Evolutionary conservation across 2,329 filamentous ascomycete genomes (phyloP).

Genomic region (Curvularia sp.): DNA sequence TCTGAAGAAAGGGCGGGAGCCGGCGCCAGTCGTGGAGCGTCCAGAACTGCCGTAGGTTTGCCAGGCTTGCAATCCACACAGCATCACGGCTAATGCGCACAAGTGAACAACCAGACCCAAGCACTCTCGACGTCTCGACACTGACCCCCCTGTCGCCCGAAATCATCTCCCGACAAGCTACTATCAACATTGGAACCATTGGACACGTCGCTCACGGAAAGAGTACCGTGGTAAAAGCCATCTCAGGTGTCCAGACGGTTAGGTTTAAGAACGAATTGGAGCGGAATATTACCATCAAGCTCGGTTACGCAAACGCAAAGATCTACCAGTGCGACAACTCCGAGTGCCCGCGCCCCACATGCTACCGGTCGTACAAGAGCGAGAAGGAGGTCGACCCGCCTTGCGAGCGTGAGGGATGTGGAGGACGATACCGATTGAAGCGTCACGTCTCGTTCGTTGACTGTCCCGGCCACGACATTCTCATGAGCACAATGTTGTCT

Average conservation of each 20-base stretch:
- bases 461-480: slow-evolving; percentile 99
- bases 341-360: slow-evolving; percentile 90
- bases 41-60: slow-evolving; percentile 67
- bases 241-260: slow-evolving; percentile 98
- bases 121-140: slow-evolving; percentile 80
- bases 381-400: slow-evolving; percentile 98
- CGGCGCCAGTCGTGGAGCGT: slow-evolving; percentile 63
- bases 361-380: slow-evolving; percentile 97
- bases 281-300: slow-evolving; percentile 99
- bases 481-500: slow-evolving; percentile 99
- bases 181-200: slow-evolving; percentile 98
- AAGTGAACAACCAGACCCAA: slow-evolving; percentile 85
- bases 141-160: slow-evolving; percentile 90
- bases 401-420: slow-evolving; percentile 92
- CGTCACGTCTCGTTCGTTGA: slow-evolving; percentile 80
- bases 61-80: neutral
- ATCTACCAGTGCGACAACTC: slow-evolving; percentile 97
- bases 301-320: slow-evolving; percentile 99
- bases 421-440: slow-evolving; percentile 83
- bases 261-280: slow-evolving; percentile 99
- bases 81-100: slow-evolving; percentile 28
- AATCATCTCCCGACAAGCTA: slow-evolving; percentile 97
- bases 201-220: slow-evolving; percentile 99
- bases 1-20: slow-evolving; percentile 76
- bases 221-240: slow-evolving; percentile 98